Base-by-base conservation (phyloP, 768 basidiomycete species). In the Lactarius hengduanensis region DNA sequence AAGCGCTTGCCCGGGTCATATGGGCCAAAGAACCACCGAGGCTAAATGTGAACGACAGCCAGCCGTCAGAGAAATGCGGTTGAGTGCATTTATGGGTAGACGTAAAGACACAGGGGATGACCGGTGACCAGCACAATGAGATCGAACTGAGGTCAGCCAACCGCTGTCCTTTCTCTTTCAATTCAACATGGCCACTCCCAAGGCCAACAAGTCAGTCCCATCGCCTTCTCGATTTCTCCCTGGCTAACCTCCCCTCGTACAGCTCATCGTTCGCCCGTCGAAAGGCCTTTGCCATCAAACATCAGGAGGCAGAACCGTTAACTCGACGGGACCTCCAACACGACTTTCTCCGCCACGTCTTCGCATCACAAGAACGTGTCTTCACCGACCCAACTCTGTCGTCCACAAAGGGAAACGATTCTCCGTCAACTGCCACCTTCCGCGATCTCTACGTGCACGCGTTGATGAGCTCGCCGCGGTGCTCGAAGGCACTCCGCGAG, bases 251-350 rank as follows among this genome's bases (percentile, higher is more conserved):
- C 15, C 63, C 56, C 64, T 55, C 40, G 61, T 69, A 50, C 78
- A 78, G 82, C 76, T 64, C 77, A 69, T 70, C 83, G 76, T 76
- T 81, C 74, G 71, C 74, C 73, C 66, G 77, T 76, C 78, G 80
- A 65, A 82, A 82, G 74, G 74, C 76, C 7, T 74, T 78, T 60
- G 77, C 78, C 61, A 75, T 79, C 69, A 78, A 87, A 73, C 82
- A 81, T 71, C 76, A 77, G 43, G 88, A 91, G 71, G 87, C 86
- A 40, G 86, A 88, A 70, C 86, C 89, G 43, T 78, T 91, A 26
- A 83, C 83, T 55, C 83, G 90, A 58, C 76, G 76, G 43, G 90
- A 91, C 76, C 81, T 91, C 56, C 89, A 92, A 76, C 89, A 77
- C 69, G 80, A 83, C 72, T 72, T 83, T 26, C 76, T 84, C 28